Base-by-base conservation (phyloP, 2,329 filamentous ascomycete genomes). In the Colletotrichum phormii region DNA sequence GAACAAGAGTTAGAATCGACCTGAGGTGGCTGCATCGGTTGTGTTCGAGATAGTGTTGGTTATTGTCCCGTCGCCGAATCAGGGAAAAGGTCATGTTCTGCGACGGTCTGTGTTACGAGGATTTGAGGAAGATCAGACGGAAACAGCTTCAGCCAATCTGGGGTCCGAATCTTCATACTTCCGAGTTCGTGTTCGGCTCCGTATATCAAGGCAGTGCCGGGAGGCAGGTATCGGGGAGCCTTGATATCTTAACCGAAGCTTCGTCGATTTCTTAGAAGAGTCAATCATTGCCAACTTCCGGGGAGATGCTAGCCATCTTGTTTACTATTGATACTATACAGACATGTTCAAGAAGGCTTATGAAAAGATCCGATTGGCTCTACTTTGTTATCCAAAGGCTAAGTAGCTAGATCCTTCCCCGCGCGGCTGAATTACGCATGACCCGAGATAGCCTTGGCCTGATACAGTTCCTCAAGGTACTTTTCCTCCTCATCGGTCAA, bases 391-490 rank as follows among this genome's bases (percentile, higher is more conserved):
- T 29, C 24, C 8, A 12, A 29, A 9, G 33, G 5, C n/a, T n/a
- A 53, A 12, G 9, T 18, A 35, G 13, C 15, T 24, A 35, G 26
- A 18, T 13, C 22, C 6, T 35, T 5, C 22, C 15, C 24, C 22
- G 22, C 11, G 4, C 15, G 5, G 51, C 24, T 11, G 1, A 12
- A 26, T 64, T 49, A 73, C 13, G 35, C 31, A 62, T 73, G 71
- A 4, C 74, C 74, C 26, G 72, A 55, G 26, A 88, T 81, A 29
- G 80, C 76, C 84, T 89, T 88, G 2, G 88, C 87, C 75, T 86
- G 74, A 80, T 92, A 93, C 22, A 87, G 83, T 78, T 90, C 90
- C 80, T 93, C 91, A 5, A 93, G 80, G 76, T 89, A 91, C 66
- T 86, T 84, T 74, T 89, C 85, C 77, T 93, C 91, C 73, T 92